Conservation (phyloP, 2,329 filamentous ascomycete species). For the Colletotrichum sp. region DNA sequence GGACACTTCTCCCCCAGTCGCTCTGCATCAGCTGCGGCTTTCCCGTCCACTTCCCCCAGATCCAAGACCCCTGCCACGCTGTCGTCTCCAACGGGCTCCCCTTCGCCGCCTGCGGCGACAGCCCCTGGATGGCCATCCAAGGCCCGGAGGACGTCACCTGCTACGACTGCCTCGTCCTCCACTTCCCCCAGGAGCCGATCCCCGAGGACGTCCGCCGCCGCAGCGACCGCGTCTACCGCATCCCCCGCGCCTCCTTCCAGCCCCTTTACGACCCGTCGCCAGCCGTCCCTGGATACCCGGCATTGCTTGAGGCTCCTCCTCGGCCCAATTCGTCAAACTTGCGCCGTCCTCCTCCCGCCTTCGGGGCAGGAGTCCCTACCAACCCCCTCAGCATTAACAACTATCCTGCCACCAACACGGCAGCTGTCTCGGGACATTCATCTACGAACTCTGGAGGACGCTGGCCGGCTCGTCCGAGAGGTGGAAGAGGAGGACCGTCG, state of each 20-base stretch:
- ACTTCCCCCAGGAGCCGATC: background rate
- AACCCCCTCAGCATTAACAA: background rate
- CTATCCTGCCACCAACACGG: background rate
- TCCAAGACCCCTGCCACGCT: background rate
- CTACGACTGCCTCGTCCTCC: background rate
- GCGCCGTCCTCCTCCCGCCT: background rate
- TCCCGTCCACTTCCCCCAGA: background rate
- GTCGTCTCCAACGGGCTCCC: background rate
- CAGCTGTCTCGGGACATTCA: background rate
- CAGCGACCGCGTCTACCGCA: background rate
- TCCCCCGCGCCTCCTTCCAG: background rate
- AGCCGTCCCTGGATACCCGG: background rate
- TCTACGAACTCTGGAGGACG: background rate
- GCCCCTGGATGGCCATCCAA: background rate
- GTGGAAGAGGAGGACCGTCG: background rate
- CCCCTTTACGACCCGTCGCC: background rate
- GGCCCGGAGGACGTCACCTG: background rate
- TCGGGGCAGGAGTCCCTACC: background rate
- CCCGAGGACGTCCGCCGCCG: background rate
- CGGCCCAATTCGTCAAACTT: background rate
- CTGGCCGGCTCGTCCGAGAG: background rate
- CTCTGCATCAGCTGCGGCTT: background rate
- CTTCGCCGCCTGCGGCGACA: background rate
- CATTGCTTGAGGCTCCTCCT: background rate
- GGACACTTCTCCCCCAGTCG: background rate